phyloP scores from a whole-genome alignment of 768 basidiomycete genomes.

The Xerocomus potaroensis region DNA sequence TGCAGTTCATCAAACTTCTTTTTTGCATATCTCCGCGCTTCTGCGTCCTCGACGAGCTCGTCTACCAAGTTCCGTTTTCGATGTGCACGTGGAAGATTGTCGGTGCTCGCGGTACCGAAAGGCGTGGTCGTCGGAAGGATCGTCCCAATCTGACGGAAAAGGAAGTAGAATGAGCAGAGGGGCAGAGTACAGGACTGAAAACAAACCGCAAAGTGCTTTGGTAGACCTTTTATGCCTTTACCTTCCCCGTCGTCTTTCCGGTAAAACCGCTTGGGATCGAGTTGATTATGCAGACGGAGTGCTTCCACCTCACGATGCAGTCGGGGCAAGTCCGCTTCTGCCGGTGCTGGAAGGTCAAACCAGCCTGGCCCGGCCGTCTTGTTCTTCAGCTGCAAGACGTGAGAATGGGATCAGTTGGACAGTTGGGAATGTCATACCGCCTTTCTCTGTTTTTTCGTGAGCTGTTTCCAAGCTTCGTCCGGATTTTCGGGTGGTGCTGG shows the following conservation, averaged over 20 bases:
- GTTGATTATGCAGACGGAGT: slow-evolving; percentile 76
- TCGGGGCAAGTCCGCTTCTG: slow-evolving; percentile 73
- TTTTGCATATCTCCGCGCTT: slow-evolving; percentile 85
- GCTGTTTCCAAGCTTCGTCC: slow-evolving; percentile 56
- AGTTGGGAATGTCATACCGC: slow-evolving; percentile 43
- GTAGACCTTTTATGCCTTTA: slow-evolving; percentile 77
- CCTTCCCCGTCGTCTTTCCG: slow-evolving; percentile 83
- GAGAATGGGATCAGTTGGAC: background rate
- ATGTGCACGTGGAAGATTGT: slow-evolving; percentile 65
- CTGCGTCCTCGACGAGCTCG: slow-evolving; percentile 84
- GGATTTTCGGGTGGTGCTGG: slow-evolving; percentile 64
- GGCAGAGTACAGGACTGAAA: slow-evolving; percentile 1
- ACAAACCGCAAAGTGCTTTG: slow-evolving; percentile 87
- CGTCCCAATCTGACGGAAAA: slow-evolving; percentile 62
- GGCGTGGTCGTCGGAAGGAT: slow-evolving; percentile 67
- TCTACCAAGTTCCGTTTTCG: slow-evolving; percentile 84
- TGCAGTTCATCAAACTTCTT: slow-evolving; percentile 84
- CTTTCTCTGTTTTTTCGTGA: slow-evolving; percentile 71
- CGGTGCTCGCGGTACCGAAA: slow-evolving; percentile 63
- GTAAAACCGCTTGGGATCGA: slow-evolving; percentile 92
- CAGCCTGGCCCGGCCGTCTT: slow-evolving; percentile 76
- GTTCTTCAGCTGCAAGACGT: slow-evolving; percentile 49
- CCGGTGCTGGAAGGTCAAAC: slow-evolving; percentile 85
- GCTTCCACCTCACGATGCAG: slow-evolving; percentile 85
- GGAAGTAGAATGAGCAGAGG: slow-evolving; percentile 4